Evolutionary conservation across 805 yeast species (phyloP).

Genomic region (Spathaspora gorwiae): DNA sequence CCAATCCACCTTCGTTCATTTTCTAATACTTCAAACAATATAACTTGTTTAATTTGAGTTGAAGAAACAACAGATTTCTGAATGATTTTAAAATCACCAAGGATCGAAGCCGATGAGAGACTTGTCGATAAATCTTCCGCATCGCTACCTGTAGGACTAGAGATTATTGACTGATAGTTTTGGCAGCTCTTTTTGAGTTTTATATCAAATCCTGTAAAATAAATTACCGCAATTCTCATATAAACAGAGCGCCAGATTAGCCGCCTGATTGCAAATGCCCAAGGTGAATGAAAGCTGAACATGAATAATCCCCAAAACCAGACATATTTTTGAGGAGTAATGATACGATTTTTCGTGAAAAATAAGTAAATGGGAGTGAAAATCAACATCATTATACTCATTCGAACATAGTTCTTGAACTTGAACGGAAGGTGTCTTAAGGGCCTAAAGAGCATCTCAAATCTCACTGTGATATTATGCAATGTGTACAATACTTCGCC

Average conservation of each 20-base stretch:
- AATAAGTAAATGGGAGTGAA: constrained; percentile 43
- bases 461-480: constrained; percentile 42
- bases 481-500: constrained; percentile 48
- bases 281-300: constrained; percentile 45
- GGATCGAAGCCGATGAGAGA: constrained; percentile 12
- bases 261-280: constrained; percentile 41
- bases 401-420: constrained; percentile 21
- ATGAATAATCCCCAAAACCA: constrained; percentile 34
- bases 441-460: constrained; percentile 39
- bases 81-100: constrained; percentile 35
- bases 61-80: constrained; percentile 35
- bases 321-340: constrained; percentile 29
- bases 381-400: constrained; percentile 25
- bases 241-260: constrained; percentile 49
- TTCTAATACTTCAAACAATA: constrained; percentile 49
- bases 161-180: constrained; percentile 10
- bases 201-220: constrained; percentile 39
- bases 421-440: constrained; percentile 25
- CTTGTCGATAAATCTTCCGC: constrained; percentile 11
- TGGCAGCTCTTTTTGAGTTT: constrained; percentile 9
- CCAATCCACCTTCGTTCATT: constrained; percentile 63
- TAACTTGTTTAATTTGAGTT: constrained; percentile 42
- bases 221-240: constrained; percentile 31
- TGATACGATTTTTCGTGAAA: constrained; percentile 23
- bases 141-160: constrained; percentile 16